Evolutionary conservation across 2,329 filamentous ascomycete species (phyloP).

Genomic region (Exophiala spinifera): DNA sequence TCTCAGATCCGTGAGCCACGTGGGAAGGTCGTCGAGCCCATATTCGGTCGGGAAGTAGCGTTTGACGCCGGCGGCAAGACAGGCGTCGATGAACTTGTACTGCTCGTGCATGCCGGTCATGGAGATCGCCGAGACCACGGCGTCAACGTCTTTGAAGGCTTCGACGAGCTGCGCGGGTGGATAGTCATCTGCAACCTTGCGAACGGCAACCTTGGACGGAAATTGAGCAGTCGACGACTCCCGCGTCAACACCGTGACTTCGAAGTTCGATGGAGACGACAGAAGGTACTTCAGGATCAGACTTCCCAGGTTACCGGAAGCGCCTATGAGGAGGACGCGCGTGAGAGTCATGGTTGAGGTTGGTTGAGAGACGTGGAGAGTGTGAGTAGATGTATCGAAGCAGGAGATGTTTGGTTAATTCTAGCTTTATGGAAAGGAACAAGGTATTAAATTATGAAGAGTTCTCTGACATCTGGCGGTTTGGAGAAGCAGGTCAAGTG

Average conservation of each 20-base stretch:
- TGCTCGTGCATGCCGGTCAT: conserved; percentile 28
- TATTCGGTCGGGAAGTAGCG: conserved; percentile 42
- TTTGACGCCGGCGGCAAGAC: conserved; percentile 40
- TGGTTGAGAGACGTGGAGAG: background rate
- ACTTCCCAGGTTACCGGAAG: conserved; percentile 19
- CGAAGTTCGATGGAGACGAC: conserved; percentile 13
- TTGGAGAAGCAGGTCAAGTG: too few relatives aligned
- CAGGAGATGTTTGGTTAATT: too few relatives aligned
- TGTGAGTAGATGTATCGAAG: background rate
- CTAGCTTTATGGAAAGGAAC: background rate
- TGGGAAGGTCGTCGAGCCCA: conserved; percentile 26
- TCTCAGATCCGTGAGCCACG: conserved; percentile 21
- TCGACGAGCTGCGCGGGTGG: conserved; percentile 10
- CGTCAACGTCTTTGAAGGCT: conserved; percentile 21
- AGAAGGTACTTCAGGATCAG: conserved; percentile 19
- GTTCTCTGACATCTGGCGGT: background rate
- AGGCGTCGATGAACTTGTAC: conserved; percentile 42
- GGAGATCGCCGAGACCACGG: conserved; percentile 21
- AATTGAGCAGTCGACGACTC: conserved; percentile 18
- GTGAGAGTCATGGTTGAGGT: conserved; percentile 11
- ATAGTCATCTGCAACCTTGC: conserved; percentile 21
- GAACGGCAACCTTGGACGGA: conserved; percentile 6
- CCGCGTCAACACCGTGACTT: conserved; percentile 19
- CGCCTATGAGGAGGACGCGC: conserved; percentile 19
- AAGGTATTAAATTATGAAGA: background rate